Conservation (phyloP, 2,329 filamentous ascomycete genomes). For the Blumeriella jaapii region DNA sequence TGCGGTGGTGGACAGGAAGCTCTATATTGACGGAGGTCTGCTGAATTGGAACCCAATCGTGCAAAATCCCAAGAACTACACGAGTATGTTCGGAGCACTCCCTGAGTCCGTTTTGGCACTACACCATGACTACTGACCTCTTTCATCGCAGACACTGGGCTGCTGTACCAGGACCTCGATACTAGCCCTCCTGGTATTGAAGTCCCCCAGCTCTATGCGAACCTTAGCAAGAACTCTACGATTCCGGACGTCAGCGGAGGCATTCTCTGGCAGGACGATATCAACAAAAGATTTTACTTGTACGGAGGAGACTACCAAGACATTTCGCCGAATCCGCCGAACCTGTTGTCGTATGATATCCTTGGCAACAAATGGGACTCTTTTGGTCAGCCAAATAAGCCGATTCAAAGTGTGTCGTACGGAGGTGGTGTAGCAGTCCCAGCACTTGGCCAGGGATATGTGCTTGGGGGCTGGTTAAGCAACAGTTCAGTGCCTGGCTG, state of each 20-base stretch:
- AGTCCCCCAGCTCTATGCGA: constrained; percentile 40
- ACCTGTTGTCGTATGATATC: constrained; percentile 46
- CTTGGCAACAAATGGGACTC: constrained; percentile 44
- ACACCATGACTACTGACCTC: background rate
- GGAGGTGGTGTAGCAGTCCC: constrained; percentile 46
- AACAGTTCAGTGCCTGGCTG: constrained; percentile 41
- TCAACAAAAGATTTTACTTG: constrained; percentile 52
- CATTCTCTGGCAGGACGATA: constrained; percentile 45
- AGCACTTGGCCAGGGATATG: constrained; percentile 44
- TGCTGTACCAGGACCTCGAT: constrained; percentile 47
- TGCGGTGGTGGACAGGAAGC: constrained; percentile 43
- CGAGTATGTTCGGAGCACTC: constrained; percentile 35
- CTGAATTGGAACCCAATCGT: constrained; percentile 42
- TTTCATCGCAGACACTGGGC: constrained; percentile 34
- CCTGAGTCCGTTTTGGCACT: background rate
- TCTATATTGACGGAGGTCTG: constrained; percentile 53
- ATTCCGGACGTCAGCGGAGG: constrained; percentile 40
- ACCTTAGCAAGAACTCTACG: constrained; percentile 45
- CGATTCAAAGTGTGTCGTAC: constrained; percentile 39
- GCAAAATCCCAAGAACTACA: constrained; percentile 38
- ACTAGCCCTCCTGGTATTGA: constrained; percentile 29
- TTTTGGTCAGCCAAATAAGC: constrained; percentile 29
- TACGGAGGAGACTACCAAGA: constrained; percentile 45
- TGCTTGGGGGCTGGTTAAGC: constrained; percentile 51
- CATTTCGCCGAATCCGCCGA: constrained; percentile 34